Evolutionary conservation across 169 alveolate genomes (phyloP).

Genomic region (Toxoplasma gondii): DNA sequence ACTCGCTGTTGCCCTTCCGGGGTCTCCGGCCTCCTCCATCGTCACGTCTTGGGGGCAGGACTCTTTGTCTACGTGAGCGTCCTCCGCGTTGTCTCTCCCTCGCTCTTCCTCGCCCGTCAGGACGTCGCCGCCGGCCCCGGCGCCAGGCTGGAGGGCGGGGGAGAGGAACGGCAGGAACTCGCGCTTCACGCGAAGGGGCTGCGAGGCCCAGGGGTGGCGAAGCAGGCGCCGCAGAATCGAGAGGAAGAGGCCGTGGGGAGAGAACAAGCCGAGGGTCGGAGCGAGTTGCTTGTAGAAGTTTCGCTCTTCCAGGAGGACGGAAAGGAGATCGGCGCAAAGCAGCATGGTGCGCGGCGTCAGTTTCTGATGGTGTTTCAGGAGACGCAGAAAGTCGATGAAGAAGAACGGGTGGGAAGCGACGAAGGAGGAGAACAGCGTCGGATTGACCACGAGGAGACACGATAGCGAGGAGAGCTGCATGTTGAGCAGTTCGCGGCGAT

Average conservation of each 20-base stretch:
- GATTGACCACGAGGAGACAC: slow-evolving; percentile 45
- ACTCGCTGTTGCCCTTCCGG: no score
- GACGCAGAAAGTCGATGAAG: slow-evolving; percentile 52
- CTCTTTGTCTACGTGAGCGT: not conserved
- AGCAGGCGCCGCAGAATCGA: slow-evolving; percentile 62
- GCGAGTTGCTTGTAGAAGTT: slow-evolving; percentile 49
- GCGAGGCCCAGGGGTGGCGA: slow-evolving; percentile 18
- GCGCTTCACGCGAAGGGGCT: slow-evolving; percentile 44
- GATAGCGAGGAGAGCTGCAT: slow-evolving; percentile 50
- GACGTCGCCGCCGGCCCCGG: not conserved
- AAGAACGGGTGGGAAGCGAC: slow-evolving; percentile 50
- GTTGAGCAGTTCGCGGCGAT: slow-evolving; percentile 52
- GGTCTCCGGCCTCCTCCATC: not conserved
- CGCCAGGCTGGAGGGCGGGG: not conserved
- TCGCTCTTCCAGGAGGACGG: slow-evolving; percentile 57
- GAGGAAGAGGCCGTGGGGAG: slow-evolving; percentile 56
- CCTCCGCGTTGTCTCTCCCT: not conserved
- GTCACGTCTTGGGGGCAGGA: not conserved
- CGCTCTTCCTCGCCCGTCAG: not conserved
- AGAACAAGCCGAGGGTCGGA: slow-evolving; percentile 40
- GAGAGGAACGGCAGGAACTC: not conserved
- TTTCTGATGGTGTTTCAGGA: slow-evolving; percentile 46
- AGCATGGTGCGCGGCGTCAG: slow-evolving; percentile 57
- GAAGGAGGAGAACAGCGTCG: slow-evolving; percentile 35
- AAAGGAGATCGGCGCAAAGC: slow-evolving; percentile 56